phyloP scores from a whole-genome alignment of 257 asterid genomes.

The Gynochthodes officinalis region DNA sequence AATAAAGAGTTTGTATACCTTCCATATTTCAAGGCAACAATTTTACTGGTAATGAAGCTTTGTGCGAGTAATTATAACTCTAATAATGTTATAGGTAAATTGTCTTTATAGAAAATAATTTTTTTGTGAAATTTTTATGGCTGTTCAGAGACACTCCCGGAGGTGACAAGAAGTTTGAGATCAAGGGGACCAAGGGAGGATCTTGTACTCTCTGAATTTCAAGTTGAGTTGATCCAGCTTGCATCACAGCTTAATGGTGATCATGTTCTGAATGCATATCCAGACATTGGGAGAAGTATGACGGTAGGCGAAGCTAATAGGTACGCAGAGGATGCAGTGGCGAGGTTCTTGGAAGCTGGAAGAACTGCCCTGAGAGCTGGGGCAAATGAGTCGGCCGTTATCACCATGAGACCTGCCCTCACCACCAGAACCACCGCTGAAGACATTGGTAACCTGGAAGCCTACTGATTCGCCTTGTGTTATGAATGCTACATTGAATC shows the following conservation, averaged over 20 bases:
- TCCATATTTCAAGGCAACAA: neutral
- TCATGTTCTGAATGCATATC: slow-evolving; percentile 67
- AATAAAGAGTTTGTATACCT: neutral
- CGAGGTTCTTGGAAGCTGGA: slow-evolving; percentile 91
- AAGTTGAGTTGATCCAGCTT: slow-evolving; percentile 81
- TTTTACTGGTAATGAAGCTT: neutral
- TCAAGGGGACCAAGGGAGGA: slow-evolving; percentile 75
- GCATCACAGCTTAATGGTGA: slow-evolving; percentile 96
- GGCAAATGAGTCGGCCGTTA: slow-evolving; percentile 80
- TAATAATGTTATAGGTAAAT: too few relatives aligned
- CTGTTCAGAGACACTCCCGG: slow-evolving; percentile 61
- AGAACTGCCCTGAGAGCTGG: slow-evolving; percentile 83
- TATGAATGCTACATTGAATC: slow-evolving; percentile 15
- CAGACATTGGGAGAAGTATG: slow-evolving; percentile 72
- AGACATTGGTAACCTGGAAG: slow-evolving; percentile 20
- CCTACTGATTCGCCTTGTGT: slow-evolving; percentile 29
- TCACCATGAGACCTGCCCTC: slow-evolving; percentile 85
- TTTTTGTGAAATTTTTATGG: slow-evolving; percentile 3
- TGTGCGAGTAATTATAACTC: neutral
- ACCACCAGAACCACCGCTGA: slow-evolving; percentile 50
- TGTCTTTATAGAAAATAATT: neutral
- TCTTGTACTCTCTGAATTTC: slow-evolving; percentile 66
- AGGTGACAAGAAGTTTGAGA: slow-evolving; percentile 54
- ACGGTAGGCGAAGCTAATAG: slow-evolving; percentile 56
- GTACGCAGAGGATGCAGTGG: slow-evolving; percentile 82